Evolutionary conservation across 2,329 filamentous ascomycete genomes (phyloP).

Genomic region (Curvularia hawaiiensis): DNA sequence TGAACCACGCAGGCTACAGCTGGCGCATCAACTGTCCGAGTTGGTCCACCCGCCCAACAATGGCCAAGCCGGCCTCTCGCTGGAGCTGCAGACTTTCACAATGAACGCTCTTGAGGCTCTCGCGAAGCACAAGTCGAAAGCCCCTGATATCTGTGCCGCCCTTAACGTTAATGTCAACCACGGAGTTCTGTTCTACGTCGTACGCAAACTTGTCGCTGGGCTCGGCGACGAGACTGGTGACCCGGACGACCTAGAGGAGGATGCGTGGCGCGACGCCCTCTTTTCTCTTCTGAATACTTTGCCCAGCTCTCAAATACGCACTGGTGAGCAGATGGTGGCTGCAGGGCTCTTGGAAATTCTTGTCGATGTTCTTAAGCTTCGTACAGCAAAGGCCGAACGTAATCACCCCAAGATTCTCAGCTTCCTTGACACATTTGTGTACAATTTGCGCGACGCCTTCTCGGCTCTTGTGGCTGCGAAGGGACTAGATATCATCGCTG

Average conservation of each 20-base stretch:
- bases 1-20: constrained; percentile 84
- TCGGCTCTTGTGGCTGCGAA: constrained; percentile 79
- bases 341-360: constrained; percentile 90
- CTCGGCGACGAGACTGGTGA: constrained; percentile 61
- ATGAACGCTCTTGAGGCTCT: constrained; percentile 85
- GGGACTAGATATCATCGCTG: constrained; percentile 89
- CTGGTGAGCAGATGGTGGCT: constrained; percentile 82
- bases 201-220: constrained; percentile 86
- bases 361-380: constrained; percentile 83
- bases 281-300: constrained; percentile 88
- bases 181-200: constrained; percentile 89
- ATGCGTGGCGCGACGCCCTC: constrained; percentile 88
- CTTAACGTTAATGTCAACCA: constrained; percentile 96
- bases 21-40: constrained; percentile 91
- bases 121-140: constrained; percentile 75
- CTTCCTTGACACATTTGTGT: constrained; percentile 87
- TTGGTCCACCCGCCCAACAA: constrained; percentile 82
- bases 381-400: constrained; percentile 80
- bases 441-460: constrained; percentile 83
- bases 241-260: constrained; percentile 69
- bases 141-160: constrained; percentile 84
- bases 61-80: constrained; percentile 69
- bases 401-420: constrained; percentile 83
- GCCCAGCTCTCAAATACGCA: constrained; percentile 71
- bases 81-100: constrained; percentile 80